Percentiles rank a stretch among this genome's conserved stretches.
Evolutionary conservation across 2,329 filamentous ascomycete genomes (phyloP).

Genomic region (Bipolaris victoriae): DNA sequence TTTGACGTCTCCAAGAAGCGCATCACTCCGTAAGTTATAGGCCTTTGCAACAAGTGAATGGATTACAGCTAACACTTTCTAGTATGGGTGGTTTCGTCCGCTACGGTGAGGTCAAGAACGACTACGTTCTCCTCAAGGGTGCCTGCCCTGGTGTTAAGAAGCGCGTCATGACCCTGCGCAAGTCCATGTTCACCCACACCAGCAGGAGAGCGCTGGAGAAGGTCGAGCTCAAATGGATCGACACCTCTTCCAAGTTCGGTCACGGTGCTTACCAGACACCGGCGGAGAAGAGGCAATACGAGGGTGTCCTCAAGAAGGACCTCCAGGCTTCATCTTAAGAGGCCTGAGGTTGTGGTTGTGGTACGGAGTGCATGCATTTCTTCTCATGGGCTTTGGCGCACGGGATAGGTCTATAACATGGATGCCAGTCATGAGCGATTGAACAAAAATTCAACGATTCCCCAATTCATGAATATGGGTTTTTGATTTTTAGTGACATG

Average conservation of each 20-base stretch:
- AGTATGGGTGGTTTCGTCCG: conserved; percentile 99
- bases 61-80: conserved; percentile 49
- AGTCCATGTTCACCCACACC: conserved; percentile 98
- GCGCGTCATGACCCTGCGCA: conserved; percentile 97
- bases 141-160: conserved; percentile 98
- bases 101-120: conserved; percentile 99
- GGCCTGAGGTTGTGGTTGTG: conserved; percentile 31
- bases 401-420: conserved; percentile 44
- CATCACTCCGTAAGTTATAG: conserved; percentile 90
- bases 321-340: conserved; percentile 63
- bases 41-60: background rate
- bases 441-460: conserved; percentile 49
- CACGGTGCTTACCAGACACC: conserved; percentile 99
- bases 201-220: conserved; percentile 96
- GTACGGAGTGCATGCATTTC: conserved; percentile 39
- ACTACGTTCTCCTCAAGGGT: conserved; percentile 98
- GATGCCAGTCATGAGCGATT: conserved; percentile 42
- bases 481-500: background rate
- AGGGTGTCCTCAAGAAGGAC: conserved; percentile 99
- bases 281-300: conserved; percentile 95
- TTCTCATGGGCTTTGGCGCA: conserved; percentile 47
- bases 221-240: conserved; percentile 99
- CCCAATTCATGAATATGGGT: conserved; percentile 35
- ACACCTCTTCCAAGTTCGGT: conserved; percentile 99
- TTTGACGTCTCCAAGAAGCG: conserved; percentile 98